Conservation (phyloP, 306 rosid genomes). For the Mimosa bimucronata region DNA sequence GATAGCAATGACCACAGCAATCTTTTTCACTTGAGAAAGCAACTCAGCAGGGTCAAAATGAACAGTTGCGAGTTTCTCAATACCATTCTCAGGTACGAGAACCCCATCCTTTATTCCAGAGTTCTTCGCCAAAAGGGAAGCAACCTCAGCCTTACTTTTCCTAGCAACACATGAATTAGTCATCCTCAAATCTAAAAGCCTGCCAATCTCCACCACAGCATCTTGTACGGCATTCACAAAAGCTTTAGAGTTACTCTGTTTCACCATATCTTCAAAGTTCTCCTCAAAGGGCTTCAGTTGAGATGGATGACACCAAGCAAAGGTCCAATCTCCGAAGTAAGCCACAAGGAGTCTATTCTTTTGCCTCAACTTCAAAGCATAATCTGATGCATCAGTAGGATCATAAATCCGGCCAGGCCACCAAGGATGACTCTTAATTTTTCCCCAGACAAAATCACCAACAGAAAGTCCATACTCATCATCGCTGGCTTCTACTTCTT, state of each 20-base stretch:
- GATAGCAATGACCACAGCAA: constrained; percentile 35
- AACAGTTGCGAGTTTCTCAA: constrained; percentile 44
- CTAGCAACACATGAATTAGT: constrained; percentile 38
- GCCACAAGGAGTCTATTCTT: constrained; percentile 59
- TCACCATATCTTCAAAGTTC: constrained; percentile 59
- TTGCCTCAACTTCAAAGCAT: constrained; percentile 56
- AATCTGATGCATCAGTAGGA: constrained; percentile 59
- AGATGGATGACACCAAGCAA: constrained; percentile 83
- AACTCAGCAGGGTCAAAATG: constrained; percentile 49
- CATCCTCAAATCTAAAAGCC: constrained; percentile 57
- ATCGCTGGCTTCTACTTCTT: constrained; percentile 42
- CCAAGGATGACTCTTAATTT: constrained; percentile 75
- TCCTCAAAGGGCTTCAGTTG: constrained; percentile 74
- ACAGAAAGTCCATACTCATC: constrained; percentile 45
- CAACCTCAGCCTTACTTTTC: constrained; percentile 33
- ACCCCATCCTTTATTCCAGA: constrained; percentile 73
- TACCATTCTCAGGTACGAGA: constrained; percentile 56
- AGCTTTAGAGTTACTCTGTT: constrained; percentile 49
- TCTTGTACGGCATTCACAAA: constrained; percentile 67
- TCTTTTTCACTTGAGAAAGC: constrained; percentile 59
- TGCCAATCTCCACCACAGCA: constrained; percentile 66
- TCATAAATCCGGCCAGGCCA: constrained; percentile 84
- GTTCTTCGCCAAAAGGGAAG: constrained; percentile 42
- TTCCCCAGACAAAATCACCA: constrained; percentile 91
- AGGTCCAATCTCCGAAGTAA: constrained; percentile 75